Evolutionary conservation across 768 basidiomycete species (phyloP), one percentile per base, ranked within the genome.

Genomic region (Boletus rex-veris): DNA sequence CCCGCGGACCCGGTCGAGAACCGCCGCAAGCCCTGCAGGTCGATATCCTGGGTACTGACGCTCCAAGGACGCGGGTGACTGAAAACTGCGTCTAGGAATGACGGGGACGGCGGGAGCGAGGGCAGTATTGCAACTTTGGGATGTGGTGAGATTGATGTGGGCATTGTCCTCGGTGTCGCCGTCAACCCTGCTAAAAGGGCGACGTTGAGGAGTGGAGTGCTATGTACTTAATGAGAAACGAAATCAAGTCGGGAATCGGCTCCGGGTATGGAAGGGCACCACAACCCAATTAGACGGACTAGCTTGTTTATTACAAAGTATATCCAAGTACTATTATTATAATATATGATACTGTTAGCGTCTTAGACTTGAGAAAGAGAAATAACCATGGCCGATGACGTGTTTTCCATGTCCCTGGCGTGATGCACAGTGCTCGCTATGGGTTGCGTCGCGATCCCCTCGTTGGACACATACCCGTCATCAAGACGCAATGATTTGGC

Each of bases 61-160:
- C 50, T 65, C 76, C 73, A 75, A 16, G 58, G 65, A 39, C 58
- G 61, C 19, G 71, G 68, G 15, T 68, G 60, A 45, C 66, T 64
- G 57, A 81, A 73, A 58, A 83, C 80, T 52, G 79, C 77, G 53
- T 80, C 81, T 5, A 73, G 62, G 14, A 68, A 45, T 19, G 69
- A 67, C n/a, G 69, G 59, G 26, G 75, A 73, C 10, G 74, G 68
- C 36, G 75, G 71, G 38, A 73, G 65, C 19, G 74, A 75, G 28
- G 73, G 65, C 21, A 65, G 47, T 16, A 59, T 7, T 37, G 31
- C 54, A 3, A 49, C 21, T 16, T 55, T 35, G 11, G 50, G 40
- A 39, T 21, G 66, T 7, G 53, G 54, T 26, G 63, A 52, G 53
- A 52, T 45, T 44, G 66, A 51, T 21, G 39, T 5, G 14, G 58